Percentiles rank a stretch among this genome's conserved stretches.
These are phyloP conservation scores for carrot (Daucus carota) DNA, from an alignment of 129 eudicot genomes.

Conservation along the genomic window DH1_v3.0 NC_030381.2:18634501-18635000, in stretches of 20 bases:
- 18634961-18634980: neutral
- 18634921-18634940: conserved; percentile 67
- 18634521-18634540: neutral
- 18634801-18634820: conserved; percentile 31
- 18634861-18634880: conserved; percentile 68
- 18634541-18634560: neutral
- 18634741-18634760: neutral
- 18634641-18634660: neutral
- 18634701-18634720: neutral
- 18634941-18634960: conserved; percentile 28
- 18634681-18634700: neutral
- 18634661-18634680: neutral
- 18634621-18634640: neutral
- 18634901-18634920: conserved; percentile 42
- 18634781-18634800: neutral
- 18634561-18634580: neutral
- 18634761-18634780: neutral
- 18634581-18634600: neutral
- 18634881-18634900: conserved; percentile 72
- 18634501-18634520: neutral
- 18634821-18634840: conserved; percentile 59
- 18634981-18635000: neutral
- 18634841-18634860: conserved; percentile 53
- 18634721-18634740: neutral
- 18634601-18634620: neutral